Percentiles rank a stretch among this genome's conserved stretches.
Evolutionary conservation across 805 yeast species (phyloP).

Genomic region (Hagleromyces aurorensis): DNA sequence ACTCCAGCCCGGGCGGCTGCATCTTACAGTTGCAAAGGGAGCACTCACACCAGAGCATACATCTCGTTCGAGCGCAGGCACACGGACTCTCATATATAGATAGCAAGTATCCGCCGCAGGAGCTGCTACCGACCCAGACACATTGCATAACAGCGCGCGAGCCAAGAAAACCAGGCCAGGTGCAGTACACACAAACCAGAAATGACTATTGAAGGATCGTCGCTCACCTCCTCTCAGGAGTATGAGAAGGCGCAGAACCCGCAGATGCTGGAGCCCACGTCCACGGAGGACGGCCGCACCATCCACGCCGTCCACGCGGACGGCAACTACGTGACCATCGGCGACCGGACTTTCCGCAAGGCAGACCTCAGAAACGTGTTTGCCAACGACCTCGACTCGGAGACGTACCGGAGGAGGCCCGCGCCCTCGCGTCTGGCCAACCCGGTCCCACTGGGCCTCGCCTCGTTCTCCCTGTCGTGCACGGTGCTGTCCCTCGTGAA

Average conservation of each 20-base stretch:
- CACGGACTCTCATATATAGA: too few species aligned
- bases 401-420: slow-evolving; percentile 29
- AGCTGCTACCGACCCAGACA: too few species aligned
- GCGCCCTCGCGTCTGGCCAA: slow-evolving; percentile 43
- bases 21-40: too few species aligned
- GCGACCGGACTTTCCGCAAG: slow-evolving; percentile 37
- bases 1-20: too few species aligned
- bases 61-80: too few species aligned
- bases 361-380: slow-evolving; percentile 55
- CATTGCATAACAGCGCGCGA: too few species aligned
- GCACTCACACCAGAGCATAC: too few species aligned
- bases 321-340: slow-evolving; percentile 35
- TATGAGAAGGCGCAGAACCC: slow-evolving; percentile 11
- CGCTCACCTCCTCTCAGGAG: slow-evolving; percentile 12
- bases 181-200: neutral
- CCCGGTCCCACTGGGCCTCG: slow-evolving; percentile 69
- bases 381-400: slow-evolving; percentile 47
- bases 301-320: slow-evolving; percentile 23
- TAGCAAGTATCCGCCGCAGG: too few species aligned
- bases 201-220: slow-evolving; percentile 2
- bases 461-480: slow-evolving; percentile 51
- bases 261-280: slow-evolving; percentile 7
- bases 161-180: too few species aligned
- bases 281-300: slow-evolving; percentile 7
- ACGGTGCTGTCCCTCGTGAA: slow-evolving; percentile 58